These are phyloP conservation scores for Alternaria sp. DNA, from an alignment of 2,329 filamentous ascomycete species.

Conservation along the genomic window DNA sequence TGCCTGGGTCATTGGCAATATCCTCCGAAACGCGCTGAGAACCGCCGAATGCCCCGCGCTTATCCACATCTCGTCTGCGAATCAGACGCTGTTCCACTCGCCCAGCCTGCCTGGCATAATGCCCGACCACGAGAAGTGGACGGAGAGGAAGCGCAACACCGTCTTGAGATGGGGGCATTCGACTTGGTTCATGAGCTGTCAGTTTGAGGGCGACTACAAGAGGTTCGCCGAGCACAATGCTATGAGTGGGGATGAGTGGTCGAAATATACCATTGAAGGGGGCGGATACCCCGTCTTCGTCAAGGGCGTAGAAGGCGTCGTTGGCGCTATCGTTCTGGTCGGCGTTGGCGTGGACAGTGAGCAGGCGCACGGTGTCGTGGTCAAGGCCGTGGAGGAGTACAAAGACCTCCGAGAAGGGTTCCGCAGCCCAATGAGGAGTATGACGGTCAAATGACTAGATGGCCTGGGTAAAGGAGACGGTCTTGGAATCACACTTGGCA, in stretches of 20 bases:
- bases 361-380: constrained; percentile 77
- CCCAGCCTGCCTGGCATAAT: constrained; percentile 70
- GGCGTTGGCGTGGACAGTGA: constrained; percentile 70
- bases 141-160: constrained; percentile 70
- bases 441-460: constrained; percentile 43
- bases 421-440: constrained; percentile 41
- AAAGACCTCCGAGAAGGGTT: constrained; percentile 46
- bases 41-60: constrained; percentile 62
- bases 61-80: constrained; percentile 69
- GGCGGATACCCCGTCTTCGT: constrained; percentile 77
- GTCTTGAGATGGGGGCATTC: constrained; percentile 73
- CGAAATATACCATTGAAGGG: constrained; percentile 77
- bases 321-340: constrained; percentile 76
- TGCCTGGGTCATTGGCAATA: constrained; percentile 69
- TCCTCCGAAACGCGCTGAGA: constrained; percentile 68
- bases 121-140: constrained; percentile 73
- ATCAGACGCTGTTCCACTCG: constrained; percentile 72
- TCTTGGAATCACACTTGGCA: constrained; percentile 11
- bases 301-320: constrained; percentile 74
- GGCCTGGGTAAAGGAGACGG: constrained; percentile 20
- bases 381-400: constrained; percentile 69
- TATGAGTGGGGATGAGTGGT: constrained; percentile 58
- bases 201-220: constrained; percentile 70
- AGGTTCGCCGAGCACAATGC: constrained; percentile 70
- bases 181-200: constrained; percentile 74